Base-by-base conservation (phyloP, 148 eudicot species). In the Camellia sinensis region DNA sequence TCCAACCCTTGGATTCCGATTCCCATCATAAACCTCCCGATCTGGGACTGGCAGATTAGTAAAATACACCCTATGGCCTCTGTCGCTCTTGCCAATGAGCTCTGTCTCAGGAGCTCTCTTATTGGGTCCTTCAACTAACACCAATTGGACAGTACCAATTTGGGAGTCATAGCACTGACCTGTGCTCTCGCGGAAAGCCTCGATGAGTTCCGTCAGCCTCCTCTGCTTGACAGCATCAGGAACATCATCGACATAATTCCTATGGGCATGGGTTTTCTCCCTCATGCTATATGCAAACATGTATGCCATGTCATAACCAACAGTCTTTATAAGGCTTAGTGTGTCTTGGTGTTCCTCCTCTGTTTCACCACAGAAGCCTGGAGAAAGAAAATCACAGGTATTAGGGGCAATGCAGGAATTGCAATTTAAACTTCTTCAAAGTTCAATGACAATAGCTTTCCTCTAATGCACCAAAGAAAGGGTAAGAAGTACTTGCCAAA, bases 271-370 rank as follows among this genome's bases (percentile, higher is more conserved):
- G 62, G 99, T 97, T 89, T 94, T 97, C 89, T 97, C 99, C 85
- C 99, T 91, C 99, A 94, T 94, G 89, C 99, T 97, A 82, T 97
- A 97, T 65, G 99, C 99, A 87, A 97, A 97, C 99, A 94, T 90
- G 86, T 97, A 97, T 73, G 99, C 97, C 99, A 97, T 97, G 81
- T 97, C 99, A 67, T 97, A 97, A 48, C 95, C 91, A 77, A 94
- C 98, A 19, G 86, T 83, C 86, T 86, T 90, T 6, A 92, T 77
- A 43, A 97, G 94, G 87, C 90, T 97, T 62, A 97, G 69, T 19
- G 99, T 97, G 80, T 92, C 97, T 62, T 79, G 73, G 54, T 88
- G 92, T 13, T 94, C 95, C 88, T 94, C 96, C 81, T 97, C 99
- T 59, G 95, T 89, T 83, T 97, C 99, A 13, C 93, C 96, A 56